phyloP scores from a whole-genome alignment of 768 basidiomycete genomes.

The Asterophora lycoperdoides region DNA sequence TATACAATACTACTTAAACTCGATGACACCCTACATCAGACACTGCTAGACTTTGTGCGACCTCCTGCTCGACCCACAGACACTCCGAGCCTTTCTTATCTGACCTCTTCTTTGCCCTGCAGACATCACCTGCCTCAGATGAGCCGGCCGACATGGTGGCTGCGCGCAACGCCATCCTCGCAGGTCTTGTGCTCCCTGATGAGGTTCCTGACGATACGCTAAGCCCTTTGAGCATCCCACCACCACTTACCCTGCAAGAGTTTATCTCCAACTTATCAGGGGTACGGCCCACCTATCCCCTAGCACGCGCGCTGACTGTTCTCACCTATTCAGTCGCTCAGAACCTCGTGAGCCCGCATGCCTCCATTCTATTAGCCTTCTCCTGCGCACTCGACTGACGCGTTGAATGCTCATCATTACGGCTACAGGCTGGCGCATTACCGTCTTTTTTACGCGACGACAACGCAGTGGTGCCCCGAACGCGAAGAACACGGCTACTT shows the following conservation, averaged over 20 bases:
- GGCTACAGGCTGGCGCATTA: slow-evolving; percentile 56
- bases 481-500: slow-evolving; percentile 81
- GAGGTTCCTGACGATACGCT: slow-evolving; percentile 63
- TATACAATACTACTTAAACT: too few species aligned
- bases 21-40: slow-evolving; percentile 2
- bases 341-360: slow-evolving; percentile 45
- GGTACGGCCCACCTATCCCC: slow-evolving; percentile 34
- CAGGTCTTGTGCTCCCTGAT: slow-evolving; percentile 57
- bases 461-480: slow-evolving; percentile 76
- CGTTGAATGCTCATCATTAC: background rate
- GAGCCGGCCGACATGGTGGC: slow-evolving; percentile 44
- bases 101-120: too few species aligned
- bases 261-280: slow-evolving; percentile 56
- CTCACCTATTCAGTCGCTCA: slow-evolving; percentile 40
- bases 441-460: slow-evolving; percentile 60
- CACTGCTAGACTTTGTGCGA: slow-evolving; percentile 1
- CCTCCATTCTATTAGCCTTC: background rate
- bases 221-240: slow-evolving; percentile 63
- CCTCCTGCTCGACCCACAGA: slow-evolving; percentile 4
- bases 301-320: background rate
- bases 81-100: slow-evolving; percentile 4
- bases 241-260: slow-evolving; percentile 62
- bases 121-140: slow-evolving; percentile 18
- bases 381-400: background rate
- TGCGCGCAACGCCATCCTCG: slow-evolving; percentile 52